Evolutionary conservation across 495 filamentous ascomycete species (phyloP).

Genomic region (Parathielavia hyrcaniae): DNA sequence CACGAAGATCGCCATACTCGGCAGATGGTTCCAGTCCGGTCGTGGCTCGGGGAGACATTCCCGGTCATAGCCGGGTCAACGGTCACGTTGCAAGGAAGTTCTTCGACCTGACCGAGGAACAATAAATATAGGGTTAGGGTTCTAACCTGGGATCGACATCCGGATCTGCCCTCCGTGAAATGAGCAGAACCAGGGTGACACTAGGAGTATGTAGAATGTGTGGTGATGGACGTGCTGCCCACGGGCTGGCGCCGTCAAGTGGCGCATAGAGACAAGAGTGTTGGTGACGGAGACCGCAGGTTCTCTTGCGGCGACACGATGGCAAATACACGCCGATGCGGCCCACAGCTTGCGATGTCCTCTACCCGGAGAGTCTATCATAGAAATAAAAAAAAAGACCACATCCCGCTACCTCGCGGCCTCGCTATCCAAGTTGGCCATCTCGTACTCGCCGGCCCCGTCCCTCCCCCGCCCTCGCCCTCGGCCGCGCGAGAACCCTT

Average conservation of each 20-base stretch:
- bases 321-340: neutral
- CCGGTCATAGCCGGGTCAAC: constrained; percentile 8
- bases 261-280: too few relatives aligned
- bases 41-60: neutral
- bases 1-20: constrained; percentile 1
- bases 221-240: too few relatives aligned
- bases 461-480: constrained; percentile 15
- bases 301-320: too few relatives aligned
- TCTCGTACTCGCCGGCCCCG: constrained; percentile 20
- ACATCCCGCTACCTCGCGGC: neutral
- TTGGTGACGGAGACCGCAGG: too few relatives aligned
- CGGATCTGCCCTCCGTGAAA: too few relatives aligned
- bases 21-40: neutral
- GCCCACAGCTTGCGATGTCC: neutral
- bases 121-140: constrained; percentile 7
- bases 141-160: too few relatives aligned
- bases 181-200: too few relatives aligned
- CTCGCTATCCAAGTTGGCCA: constrained; percentile 4
- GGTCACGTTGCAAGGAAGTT: too few relatives aligned
- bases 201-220: too few relatives aligned
- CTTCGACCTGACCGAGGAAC: neutral
- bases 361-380: neutral
- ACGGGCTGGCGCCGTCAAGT: too few relatives aligned
- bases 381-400: neutral
- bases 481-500: constrained; percentile 15